Base-by-base conservation (phyloP, 2,329 filamentous ascomycete species). In the Calonectria pseudoturangicola region DNA sequence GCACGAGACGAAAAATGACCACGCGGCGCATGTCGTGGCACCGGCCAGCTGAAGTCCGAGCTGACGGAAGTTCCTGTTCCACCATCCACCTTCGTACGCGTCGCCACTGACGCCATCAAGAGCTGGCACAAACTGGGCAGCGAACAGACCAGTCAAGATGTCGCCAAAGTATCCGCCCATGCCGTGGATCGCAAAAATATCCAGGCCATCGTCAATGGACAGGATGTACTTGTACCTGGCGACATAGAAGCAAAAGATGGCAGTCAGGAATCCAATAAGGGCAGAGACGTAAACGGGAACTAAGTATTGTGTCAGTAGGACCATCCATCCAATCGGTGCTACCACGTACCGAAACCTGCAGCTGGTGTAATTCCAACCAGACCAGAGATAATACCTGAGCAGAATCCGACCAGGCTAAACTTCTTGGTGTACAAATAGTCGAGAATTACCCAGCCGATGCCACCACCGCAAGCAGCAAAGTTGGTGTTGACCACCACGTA, bases 171-270 rank as follows among this genome's bases (percentile, higher is more conserved):
- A 86, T 13, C 90, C 90, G n/a, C 90, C 90, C 2, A 92, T 82
- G 21, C 89, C 89, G 77, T 92, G 90, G 33, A 92, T 87, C 36
- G 89, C 89, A 72, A 91, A 92, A 63, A 92, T 89, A 71, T 91
- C 89, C 65, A 92, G 85, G 2, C 89, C 89, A 56, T 91, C 90
- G 71, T 92, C 90, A 13, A 91, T 85, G 10, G 84, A 84, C 6
- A 91, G 81, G 72, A 89, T 83, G 64, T 90, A 83, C 76, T 91
- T 90, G 75, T 87, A 79, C 68, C 86, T 84, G 67, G 86, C 86
- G 13, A 85, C 81, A 70, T 86, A 87, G 70, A 87, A 87, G 73
- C 87, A 89, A 25, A 84, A 83, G 2, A 84, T 78, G 0, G 87
- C 83, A 0, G 89, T 91, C 2, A 91, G 74, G 18, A 88, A 84